phyloP scores from a whole-genome alignment of 2,329 filamentous ascomycete genomes.

The Clarireedia paspali region DNA sequence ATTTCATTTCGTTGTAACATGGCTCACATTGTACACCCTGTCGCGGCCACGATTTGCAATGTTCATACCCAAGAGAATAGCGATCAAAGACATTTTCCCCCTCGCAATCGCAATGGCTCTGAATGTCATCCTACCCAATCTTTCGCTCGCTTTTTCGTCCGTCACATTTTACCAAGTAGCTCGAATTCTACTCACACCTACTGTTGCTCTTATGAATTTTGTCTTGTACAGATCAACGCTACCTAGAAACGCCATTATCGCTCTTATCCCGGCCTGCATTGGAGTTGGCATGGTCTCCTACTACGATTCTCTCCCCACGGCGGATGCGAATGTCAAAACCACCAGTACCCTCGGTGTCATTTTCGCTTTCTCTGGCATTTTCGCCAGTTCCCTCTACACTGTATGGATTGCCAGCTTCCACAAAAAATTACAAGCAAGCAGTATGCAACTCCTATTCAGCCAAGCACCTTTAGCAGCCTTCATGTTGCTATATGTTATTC shows the following conservation, averaged over 20 bases:
- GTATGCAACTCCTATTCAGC: conserved; percentile 63
- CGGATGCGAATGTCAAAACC: conserved; percentile 42
- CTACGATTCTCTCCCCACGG: conserved; percentile 52
- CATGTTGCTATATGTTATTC: conserved; percentile 57
- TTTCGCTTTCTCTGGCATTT: conserved; percentile 56
- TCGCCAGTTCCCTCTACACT: conserved; percentile 60
- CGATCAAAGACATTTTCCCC: conserved; percentile 50
- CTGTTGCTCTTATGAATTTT: conserved; percentile 57
- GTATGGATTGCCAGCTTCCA: conserved; percentile 62
- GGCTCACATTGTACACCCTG: conserved; percentile 52
- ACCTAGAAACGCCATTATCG: conserved; percentile 41
- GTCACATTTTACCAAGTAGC: conserved; percentile 66
- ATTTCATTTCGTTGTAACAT: conserved; percentile 63
- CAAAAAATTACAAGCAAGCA: conserved; percentile 56
- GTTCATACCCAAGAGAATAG: conserved; percentile 49
- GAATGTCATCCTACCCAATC: conserved; percentile 62
- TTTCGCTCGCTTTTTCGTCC: conserved; percentile 59
- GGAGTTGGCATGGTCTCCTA: conserved; percentile 62
- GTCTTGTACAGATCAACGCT: conserved; percentile 50
- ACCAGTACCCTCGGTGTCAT: conserved; percentile 52
- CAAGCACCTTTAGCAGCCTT: conserved; percentile 57
- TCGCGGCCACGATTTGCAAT: conserved; percentile 50
- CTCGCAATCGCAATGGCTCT: conserved; percentile 60
- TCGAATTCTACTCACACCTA: conserved; percentile 58
- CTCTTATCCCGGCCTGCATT: conserved; percentile 52